phyloP scores from a whole-genome alignment of 768 basidiomycete genomes.

The Pulveroboletus sp. region DNA sequence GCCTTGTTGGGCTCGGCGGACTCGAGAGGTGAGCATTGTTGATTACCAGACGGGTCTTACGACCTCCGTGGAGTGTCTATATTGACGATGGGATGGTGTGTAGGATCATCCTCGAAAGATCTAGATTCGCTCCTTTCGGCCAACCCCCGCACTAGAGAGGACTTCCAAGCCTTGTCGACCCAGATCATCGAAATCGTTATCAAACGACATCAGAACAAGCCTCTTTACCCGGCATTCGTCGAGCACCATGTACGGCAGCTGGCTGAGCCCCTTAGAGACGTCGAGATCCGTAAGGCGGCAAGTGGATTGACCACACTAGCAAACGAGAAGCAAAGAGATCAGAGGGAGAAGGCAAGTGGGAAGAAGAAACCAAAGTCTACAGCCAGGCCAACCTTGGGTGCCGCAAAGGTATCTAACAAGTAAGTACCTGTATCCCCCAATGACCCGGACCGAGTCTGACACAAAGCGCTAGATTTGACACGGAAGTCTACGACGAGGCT shows the following conservation, averaged over 20 bases:
- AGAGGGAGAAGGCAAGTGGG: slow-evolving; percentile 76
- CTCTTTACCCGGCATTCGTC: slow-evolving; percentile 77
- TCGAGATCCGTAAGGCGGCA: slow-evolving; percentile 88
- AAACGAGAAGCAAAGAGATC: slow-evolving; percentile 93
- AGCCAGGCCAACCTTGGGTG: slow-evolving; percentile 72
- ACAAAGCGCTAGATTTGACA: slow-evolving; percentile 58
- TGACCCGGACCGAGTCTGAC: slow-evolving; percentile 10
- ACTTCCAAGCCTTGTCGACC: slow-evolving; percentile 71
- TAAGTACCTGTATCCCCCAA: slow-evolving; percentile 29
- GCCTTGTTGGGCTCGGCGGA: slow-evolving; percentile 72
- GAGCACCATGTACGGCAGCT: slow-evolving; percentile 79
- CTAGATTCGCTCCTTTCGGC: slow-evolving; percentile 69
- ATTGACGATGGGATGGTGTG: neutral
- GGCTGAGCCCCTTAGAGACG: slow-evolving; percentile 74
- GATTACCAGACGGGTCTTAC: neutral
- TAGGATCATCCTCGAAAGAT: slow-evolving; percentile 65
- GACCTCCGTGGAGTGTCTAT: neutral
- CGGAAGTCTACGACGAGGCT: slow-evolving; percentile 77
- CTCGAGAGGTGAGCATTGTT: slow-evolving; percentile 48
- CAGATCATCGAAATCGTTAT: slow-evolving; percentile 71
- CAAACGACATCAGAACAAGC: slow-evolving; percentile 75
- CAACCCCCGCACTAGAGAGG: slow-evolving; percentile 85
- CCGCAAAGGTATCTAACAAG: slow-evolving; percentile 62
- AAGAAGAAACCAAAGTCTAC: slow-evolving; percentile 82
- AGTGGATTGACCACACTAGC: slow-evolving; percentile 80